Evolutionary conservation across 1,284 basidiomycete genomes (phyloP).

Genomic region (Naganishia sp.): DNA sequence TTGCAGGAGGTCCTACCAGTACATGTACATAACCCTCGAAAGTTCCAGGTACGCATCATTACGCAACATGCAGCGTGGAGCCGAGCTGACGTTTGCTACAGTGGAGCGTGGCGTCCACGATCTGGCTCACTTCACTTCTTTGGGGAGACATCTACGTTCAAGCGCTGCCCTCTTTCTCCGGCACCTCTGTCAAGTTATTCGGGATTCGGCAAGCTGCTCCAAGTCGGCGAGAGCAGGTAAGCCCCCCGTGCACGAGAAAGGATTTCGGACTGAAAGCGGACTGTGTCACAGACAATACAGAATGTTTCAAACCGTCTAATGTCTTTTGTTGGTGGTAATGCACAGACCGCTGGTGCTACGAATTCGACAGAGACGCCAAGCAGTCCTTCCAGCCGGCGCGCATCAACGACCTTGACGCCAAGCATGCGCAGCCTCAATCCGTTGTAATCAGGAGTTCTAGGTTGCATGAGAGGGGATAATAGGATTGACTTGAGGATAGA

Average conservation of each 20-base stretch:
- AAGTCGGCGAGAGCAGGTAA: slow-evolving; percentile 57
- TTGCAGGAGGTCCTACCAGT: slow-evolving; percentile 76
- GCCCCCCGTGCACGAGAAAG: neutral
- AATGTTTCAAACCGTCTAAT: slow-evolving; percentile 33
- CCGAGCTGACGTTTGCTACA: slow-evolving; percentile 43
- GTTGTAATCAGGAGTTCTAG: neutral
- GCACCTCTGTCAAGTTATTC: slow-evolving; percentile 81
- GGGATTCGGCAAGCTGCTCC: slow-evolving; percentile 75
- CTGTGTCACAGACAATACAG: slow-evolving; percentile 28
- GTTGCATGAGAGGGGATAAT: neutral
- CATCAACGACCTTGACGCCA: neutral
- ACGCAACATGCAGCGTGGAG: neutral
- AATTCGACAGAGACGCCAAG: neutral
- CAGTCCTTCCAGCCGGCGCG: slow-evolving; percentile 11
- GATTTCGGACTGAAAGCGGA: neutral
- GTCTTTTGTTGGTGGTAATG: slow-evolving; percentile 31
- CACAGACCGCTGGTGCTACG: neutral
- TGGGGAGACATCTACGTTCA: slow-evolving; percentile 94
- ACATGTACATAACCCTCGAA: slow-evolving; percentile 64
- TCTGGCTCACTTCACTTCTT: slow-evolving; percentile 85
- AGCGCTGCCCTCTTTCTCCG: slow-evolving; percentile 74
- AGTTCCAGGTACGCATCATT: slow-evolving; percentile 64
- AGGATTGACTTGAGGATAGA: neutral
- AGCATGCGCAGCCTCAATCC: slow-evolving; percentile 21
- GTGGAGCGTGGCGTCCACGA: slow-evolving; percentile 85